phyloP scores from a whole-genome alignment of 768 basidiomycete species.

The Collybia mongolica region DNA sequence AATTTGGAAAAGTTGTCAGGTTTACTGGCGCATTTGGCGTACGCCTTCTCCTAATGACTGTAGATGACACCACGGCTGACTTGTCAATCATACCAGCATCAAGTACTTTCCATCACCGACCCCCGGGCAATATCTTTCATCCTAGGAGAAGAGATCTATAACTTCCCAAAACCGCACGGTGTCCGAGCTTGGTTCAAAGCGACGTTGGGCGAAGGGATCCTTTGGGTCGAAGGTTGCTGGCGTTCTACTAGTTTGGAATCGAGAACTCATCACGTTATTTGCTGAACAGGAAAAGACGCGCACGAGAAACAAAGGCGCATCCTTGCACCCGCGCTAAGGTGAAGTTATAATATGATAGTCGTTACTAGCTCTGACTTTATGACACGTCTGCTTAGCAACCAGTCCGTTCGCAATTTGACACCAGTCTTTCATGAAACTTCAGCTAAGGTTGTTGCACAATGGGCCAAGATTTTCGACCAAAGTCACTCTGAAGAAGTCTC shows the following conservation, averaged over 20 bases:
- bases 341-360: slow-evolving; percentile 7
- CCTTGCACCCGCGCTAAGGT: slow-evolving; percentile 61
- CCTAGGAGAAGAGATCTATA: slow-evolving; percentile 51
- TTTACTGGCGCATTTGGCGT: slow-evolving; percentile 62
- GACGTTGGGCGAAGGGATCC: slow-evolving; percentile 60
- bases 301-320: slow-evolving; percentile 54
- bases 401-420: slow-evolving; percentile 51
- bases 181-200: slow-evolving; percentile 65
- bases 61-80: not conserved
- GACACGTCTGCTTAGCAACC: slow-evolving; percentile 31
- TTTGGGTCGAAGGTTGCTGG: slow-evolving; percentile 59
- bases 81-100: slow-evolving; percentile 37
- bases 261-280: not conserved
- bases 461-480: slow-evolving; percentile 45
- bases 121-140: slow-evolving; percentile 52
- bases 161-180: slow-evolving; percentile 61
- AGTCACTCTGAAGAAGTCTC: slow-evolving; percentile 36
- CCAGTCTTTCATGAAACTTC: slow-evolving; percentile 58
- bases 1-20: slow-evolving; percentile 53
- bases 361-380: not conserved
- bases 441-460: slow-evolving; percentile 47
- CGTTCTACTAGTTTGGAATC: not conserved
- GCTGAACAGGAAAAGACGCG: slow-evolving; percentile 44
- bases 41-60: slow-evolving; percentile 9
- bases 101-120: slow-evolving; percentile 58